Conservation (phyloP, 192 early-diverging fungal genomes). For the Pilaira anomala region DNA sequence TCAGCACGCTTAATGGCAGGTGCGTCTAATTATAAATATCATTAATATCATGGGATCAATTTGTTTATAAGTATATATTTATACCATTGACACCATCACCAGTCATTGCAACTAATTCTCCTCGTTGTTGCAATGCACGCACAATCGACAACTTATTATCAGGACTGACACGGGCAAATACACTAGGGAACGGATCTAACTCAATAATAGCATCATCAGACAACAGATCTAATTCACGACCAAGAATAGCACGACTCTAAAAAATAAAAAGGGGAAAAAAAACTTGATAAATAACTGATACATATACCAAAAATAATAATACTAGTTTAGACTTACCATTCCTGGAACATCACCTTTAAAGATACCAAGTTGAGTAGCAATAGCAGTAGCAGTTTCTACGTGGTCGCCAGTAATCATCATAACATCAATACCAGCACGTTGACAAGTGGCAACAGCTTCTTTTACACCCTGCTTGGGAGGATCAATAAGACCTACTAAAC, state of each 20-base stretch:
- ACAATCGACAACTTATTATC: constrained; percentile 98
- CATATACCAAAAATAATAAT: not conserved
- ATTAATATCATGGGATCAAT: not conserved
- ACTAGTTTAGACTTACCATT: constrained; percentile 32
- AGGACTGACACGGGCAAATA: constrained; percentile 95
- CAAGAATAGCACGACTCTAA: constrained; percentile 64
- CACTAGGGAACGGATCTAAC: constrained; percentile 85
- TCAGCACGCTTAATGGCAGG: constrained; percentile 95
- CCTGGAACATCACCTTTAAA: constrained; percentile 54
- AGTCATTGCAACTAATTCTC: constrained; percentile 84
- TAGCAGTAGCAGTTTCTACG: constrained; percentile 87
- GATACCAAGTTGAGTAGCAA: constrained; percentile 88
- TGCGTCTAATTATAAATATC: constrained; percentile 57
- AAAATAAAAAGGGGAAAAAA: not conserved
- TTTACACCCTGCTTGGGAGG: constrained; percentile 83
- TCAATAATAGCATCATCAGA: constrained; percentile 84
- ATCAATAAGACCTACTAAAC: constrained; percentile 91
- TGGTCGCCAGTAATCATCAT: constrained; percentile 99
- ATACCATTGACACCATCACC: constrained; percentile 93
- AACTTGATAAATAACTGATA: not conserved
- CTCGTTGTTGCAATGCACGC: constrained; percentile 77
- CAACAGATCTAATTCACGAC: constrained; percentile 84
- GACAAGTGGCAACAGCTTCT: constrained; percentile 78
- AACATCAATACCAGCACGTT: constrained; percentile 91
- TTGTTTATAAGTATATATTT: not conserved